Percentiles rank a stretch among this genome's conserved stretches.
Evolutionary conservation across 768 basidiomycete species (phyloP).

Genomic region (Cytidiella melzeri): DNA sequence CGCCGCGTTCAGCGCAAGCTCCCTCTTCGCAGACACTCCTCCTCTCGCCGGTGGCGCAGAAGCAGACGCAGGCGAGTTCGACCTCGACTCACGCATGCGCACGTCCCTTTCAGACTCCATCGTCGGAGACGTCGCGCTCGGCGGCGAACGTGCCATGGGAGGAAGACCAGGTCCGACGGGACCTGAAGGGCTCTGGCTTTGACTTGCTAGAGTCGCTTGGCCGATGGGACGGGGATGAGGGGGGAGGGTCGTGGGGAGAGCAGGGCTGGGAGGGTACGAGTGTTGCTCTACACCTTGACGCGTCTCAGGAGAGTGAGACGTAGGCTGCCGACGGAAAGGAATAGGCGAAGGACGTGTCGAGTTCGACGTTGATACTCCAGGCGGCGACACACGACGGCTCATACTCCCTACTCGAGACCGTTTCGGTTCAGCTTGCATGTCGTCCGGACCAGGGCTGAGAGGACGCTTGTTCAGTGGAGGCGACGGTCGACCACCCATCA

Average conservation of each 20-base stretch:
- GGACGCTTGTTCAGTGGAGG: constrained; percentile 59
- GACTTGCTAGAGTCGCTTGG: constrained; percentile 30
- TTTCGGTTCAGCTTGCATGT: constrained; percentile 47
- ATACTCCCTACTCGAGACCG: constrained; percentile 53
- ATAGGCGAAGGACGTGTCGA: constrained; percentile 65
- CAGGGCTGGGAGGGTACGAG: constrained; percentile 39
- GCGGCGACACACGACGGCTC: constrained; percentile 8
- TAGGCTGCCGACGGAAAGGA: constrained; percentile 67
- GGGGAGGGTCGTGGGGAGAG: constrained; percentile 57
- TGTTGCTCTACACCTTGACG: constrained; percentile 37
- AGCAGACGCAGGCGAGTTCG: constrained; percentile 22
- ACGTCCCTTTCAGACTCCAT: constrained; percentile 30
- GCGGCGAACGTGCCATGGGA: constrained; percentile 50
- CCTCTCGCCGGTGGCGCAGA: constrained; percentile 35
- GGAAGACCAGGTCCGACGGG: constrained; percentile 36
- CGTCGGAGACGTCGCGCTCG: constrained; percentile 46
- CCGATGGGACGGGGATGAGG: constrained; percentile 74
- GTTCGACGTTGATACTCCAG: background rate
- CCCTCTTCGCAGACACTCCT: constrained; percentile 45
- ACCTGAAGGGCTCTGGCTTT: constrained; percentile 27
- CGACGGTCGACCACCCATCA: constrained; percentile 59
- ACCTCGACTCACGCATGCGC: constrained; percentile 45
- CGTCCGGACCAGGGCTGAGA: constrained; percentile 61
- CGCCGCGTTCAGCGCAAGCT: constrained; percentile 46
- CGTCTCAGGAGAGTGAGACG: constrained; percentile 63